Evolutionary conservation across 345 rosid genomes (phyloP).

Genomic region (Tarenaya hassleriana): DNA sequence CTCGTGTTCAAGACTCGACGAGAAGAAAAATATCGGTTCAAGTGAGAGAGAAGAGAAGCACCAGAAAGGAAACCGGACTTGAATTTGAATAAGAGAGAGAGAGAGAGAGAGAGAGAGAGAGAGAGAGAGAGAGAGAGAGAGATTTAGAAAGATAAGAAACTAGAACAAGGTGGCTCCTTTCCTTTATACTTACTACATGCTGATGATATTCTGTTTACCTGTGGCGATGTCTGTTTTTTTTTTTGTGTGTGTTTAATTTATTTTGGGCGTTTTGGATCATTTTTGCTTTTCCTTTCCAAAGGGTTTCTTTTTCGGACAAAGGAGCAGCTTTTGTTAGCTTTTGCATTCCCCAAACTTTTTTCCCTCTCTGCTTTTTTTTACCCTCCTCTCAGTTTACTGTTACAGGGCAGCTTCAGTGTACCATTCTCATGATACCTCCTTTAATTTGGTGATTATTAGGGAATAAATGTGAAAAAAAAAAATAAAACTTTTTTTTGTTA

Average conservation of each 20-base stretch:
- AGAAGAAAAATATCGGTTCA: conserved; percentile 13
- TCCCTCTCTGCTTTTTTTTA: conserved; percentile 9
- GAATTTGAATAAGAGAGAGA: conserved; percentile 16
- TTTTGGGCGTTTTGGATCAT: conserved; percentile 15
- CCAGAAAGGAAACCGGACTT: neutral
- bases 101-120: conserved; percentile 15
- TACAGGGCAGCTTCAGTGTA: conserved; percentile 29
- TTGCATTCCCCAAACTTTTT: conserved; percentile 31
- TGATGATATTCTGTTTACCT: conserved; percentile 24
- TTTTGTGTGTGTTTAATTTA: neutral
- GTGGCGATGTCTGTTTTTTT: conserved; percentile 19
- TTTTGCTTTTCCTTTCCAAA: conserved; percentile 34
- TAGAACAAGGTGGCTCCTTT: conserved; percentile 29
- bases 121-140: conserved; percentile 31
- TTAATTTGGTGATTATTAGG: conserved; percentile 27
- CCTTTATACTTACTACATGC: conserved; percentile 34
- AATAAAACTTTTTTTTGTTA: conserved; percentile 16
- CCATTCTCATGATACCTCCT: conserved; percentile 28
- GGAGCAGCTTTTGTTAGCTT: conserved; percentile 36
- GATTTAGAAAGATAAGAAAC: conserved; percentile 30
- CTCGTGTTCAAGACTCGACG: too few species aligned
- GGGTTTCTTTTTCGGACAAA: conserved; percentile 37
- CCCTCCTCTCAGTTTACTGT: conserved; percentile 20
- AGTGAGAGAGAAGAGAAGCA: conserved; percentile 5
- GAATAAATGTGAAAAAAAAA: conserved; percentile 26